Percentiles rank a stretch among this genome's conserved stretches.
Conservation (phyloP, 2,329 filamentous ascomycete genomes). For the Colletotrichum brevisporum region DNA sequence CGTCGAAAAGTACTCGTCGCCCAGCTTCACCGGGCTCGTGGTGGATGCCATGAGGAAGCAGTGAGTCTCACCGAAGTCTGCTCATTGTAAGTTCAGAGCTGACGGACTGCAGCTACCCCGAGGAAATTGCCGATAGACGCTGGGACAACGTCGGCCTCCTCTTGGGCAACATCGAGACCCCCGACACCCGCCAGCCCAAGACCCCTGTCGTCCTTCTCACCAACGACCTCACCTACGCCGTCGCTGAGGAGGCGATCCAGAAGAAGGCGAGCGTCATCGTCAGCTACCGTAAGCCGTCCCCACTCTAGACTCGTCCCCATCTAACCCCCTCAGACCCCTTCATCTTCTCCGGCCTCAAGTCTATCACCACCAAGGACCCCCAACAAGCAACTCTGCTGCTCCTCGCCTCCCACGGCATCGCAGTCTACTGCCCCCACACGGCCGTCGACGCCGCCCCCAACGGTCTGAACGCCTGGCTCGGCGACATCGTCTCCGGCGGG, state of each 20-base stretch:
- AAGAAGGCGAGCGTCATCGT: constrained; percentile 84
- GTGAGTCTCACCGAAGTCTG: constrained; percentile 62
- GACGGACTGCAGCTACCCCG: constrained; percentile 79
- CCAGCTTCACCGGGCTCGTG: constrained; percentile 70
- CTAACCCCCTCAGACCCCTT: constrained; percentile 79
- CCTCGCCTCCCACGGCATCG: constrained; percentile 88
- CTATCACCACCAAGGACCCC: constrained; percentile 84
- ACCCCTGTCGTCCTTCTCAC: constrained; percentile 69
- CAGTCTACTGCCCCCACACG: constrained; percentile 96
- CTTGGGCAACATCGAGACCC: constrained; percentile 57
- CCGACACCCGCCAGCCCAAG: constrained; percentile 47
- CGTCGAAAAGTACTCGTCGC: constrained; percentile 39
- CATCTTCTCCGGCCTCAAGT: constrained; percentile 94
- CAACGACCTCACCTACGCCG: constrained; percentile 90
- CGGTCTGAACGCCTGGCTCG: constrained; percentile 95
- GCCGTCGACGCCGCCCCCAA: constrained; percentile 89
- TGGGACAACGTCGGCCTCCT: constrained; percentile 98
- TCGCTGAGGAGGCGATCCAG: constrained; percentile 90
- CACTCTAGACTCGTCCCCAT: not conserved
- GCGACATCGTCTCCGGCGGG: constrained; percentile 80
- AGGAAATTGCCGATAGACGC: constrained; percentile 86
- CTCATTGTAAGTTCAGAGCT: not conserved
- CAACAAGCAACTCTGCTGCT: constrained; percentile 89
- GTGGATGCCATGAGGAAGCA: constrained; percentile 84
- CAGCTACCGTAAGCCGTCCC: constrained; percentile 78